Base-by-base conservation (phyloP, 2,329 filamentous ascomycete genomes). In the Didymella pinodella region DNA sequence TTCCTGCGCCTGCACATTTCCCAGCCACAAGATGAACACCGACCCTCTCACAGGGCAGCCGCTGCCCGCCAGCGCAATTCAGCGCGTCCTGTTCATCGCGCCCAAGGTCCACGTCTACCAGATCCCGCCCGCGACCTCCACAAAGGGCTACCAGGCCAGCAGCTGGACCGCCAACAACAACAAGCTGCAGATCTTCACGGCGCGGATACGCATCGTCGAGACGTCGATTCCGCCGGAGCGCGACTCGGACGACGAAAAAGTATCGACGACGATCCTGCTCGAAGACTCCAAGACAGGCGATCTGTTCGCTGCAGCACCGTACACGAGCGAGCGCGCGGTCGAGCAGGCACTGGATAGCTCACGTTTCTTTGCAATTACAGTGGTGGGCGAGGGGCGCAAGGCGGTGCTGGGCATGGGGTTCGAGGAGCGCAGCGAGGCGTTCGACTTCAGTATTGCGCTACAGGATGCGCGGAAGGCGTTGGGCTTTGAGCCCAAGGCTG, bases 361-460 rank as follows among this genome's bases (percentile, higher is more conserved):
- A 61, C 86, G 92, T 32, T 96, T 96, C 83, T 96, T 96, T 73
- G 92, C 92, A 6, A 75, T 96, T 34, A 84, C 90, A 14, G 92
- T 96, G 1, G 87, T 91, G 58, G 91, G 93, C 62, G 89, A 88
- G 34, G 84, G 90, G 1, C 84, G 89, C 67, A 93, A 92, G 75
- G 92, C 93, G 11, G 85, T 90, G 45, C 79, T 97, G 59, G 92
- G 93, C 10, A 86, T 96, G 65, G 93, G 92, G 10, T 96, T 96
- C 73, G 92, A 96, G 80, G 92, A 96, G 77, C 83, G 93, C 48
- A 88, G 86, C 70, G 91, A 94, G 68, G 91, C 93, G 1, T 94
- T 96, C 68, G 92, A 97, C 74, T 93, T 96, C 70, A 86, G 87
- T 62, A 90, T 96, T 50, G 86, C 89, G 16, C 79, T 96, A 74